These are phyloP conservation scores for Xylaria sp. DNA, from an alignment of 495 filamentous ascomycete genomes.

Conservation along the genomic window DNA sequence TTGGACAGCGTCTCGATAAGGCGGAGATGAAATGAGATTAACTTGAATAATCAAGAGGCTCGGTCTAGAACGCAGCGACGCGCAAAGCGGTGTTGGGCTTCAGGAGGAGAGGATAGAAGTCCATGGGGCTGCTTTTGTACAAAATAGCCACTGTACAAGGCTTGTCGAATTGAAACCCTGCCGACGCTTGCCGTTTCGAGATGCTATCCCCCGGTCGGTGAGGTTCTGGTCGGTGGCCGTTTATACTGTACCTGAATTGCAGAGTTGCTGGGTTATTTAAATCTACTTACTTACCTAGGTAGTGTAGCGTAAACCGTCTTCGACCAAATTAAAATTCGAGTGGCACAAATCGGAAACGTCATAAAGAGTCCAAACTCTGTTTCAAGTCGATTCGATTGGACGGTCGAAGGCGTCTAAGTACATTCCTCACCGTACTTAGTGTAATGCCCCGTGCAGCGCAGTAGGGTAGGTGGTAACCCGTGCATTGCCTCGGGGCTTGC, in stretches of 20 bases:
- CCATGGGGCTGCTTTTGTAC: not conserved
- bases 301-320: no score
- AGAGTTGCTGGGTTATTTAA: not conserved
- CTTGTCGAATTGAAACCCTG: not conserved
- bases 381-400: conserved; percentile 10
- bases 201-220: not conserved
- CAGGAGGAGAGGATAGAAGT: not conserved
- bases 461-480: no score
- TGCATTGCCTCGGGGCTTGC: conserved; percentile 19
- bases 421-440: conserved; percentile 9
- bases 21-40: not conserved
- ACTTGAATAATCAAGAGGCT: not conserved
- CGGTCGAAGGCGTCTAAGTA: not conserved
- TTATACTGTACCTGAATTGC: not conserved
- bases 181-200: not conserved
- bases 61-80: not conserved
- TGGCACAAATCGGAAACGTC: not conserved
- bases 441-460: not conserved
- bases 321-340: not conserved
- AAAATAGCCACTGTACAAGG: not conserved
- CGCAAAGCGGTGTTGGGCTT: not conserved
- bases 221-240: not conserved
- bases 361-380: not conserved
- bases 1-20: not conserved
- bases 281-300: no score